phyloP scores from a whole-genome alignment of 306 rosid species.

The Vigna radiata region DNA sequence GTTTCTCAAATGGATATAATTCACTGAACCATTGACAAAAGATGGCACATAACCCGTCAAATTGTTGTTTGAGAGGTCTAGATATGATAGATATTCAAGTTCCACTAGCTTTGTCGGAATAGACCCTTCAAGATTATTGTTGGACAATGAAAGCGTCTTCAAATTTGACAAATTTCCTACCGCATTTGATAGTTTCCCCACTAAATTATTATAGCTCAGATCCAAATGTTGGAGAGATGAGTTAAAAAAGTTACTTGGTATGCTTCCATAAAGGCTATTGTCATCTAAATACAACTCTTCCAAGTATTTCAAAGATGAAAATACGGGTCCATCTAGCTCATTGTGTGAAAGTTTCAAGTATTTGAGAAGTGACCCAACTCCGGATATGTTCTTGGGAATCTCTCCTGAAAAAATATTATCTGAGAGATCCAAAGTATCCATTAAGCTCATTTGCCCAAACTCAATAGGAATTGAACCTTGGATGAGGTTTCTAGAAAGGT shows the following conservation, averaged over 20 bases:
- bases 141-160: slow-evolving; percentile 19
- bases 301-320: not conserved
- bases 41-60: slow-evolving; percentile 20
- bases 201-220: slow-evolving; percentile 15
- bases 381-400: not conserved
- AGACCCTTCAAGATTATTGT: slow-evolving; percentile 39
- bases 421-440: slow-evolving; percentile 22
- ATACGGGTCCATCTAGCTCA: not conserved
- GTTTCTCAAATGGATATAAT: slow-evolving; percentile 1
- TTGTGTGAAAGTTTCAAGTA: not conserved
- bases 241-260: not conserved
- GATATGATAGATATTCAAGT: not conserved
- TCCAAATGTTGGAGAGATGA: not conserved
- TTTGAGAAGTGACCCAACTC: not conserved
- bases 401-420: slow-evolving; percentile 8
- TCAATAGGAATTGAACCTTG: not conserved
- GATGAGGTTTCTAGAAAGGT: not conserved
- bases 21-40: not conserved
- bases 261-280: slow-evolving; percentile 15
- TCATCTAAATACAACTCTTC: slow-evolving; percentile 5
- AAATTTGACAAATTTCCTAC: not conserved
- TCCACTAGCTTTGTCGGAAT: not conserved
- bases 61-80: slow-evolving; percentile 24
- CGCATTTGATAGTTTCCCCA: slow-evolving; percentile 22
- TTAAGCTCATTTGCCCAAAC: not conserved